These are phyloP conservation scores for Kwoniella botswanensis DNA, from an alignment of 768 basidiomycete genomes.

Conservation along the genomic window DNA sequence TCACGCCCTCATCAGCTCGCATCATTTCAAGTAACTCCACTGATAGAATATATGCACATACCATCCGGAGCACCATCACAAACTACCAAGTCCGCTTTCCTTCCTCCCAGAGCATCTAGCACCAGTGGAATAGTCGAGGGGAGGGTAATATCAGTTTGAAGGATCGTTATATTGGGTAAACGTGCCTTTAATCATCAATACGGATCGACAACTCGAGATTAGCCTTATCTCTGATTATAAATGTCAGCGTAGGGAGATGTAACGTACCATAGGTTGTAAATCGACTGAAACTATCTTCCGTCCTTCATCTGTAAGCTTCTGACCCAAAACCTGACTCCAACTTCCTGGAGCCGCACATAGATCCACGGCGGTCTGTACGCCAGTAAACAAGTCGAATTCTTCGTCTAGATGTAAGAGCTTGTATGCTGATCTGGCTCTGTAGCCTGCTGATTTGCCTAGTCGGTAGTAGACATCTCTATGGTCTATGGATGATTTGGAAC, in stretches of 20 bases:
- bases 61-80: slow-evolving; percentile 63
- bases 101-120: slow-evolving; percentile 59
- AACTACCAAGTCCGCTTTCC: slow-evolving; percentile 61
- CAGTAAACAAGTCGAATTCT: slow-evolving; percentile 55
- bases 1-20: not conserved
- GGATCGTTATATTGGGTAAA: slow-evolving; percentile 58
- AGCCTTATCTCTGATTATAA: not conserved
- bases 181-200: slow-evolving; percentile 55
- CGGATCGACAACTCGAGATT: not conserved
- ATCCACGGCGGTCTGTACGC: slow-evolving; percentile 55
- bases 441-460: slow-evolving; percentile 51
- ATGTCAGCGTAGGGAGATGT: not conserved
- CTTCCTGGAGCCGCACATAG: slow-evolving; percentile 59
- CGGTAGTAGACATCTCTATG: slow-evolving; percentile 57
- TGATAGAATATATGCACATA: slow-evolving; percentile 16
- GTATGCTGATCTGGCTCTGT: slow-evolving; percentile 56
- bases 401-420: slow-evolving; percentile 58
- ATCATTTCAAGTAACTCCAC: not conserved
- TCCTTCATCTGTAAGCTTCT: slow-evolving; percentile 47
- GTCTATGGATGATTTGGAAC: slow-evolving; percentile 54
- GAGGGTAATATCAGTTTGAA: slow-evolving; percentile 61
- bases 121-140: slow-evolving; percentile 59
- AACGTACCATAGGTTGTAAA: slow-evolving; percentile 50
- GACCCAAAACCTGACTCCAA: slow-evolving; percentile 59
- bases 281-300: slow-evolving; percentile 51